Evolutionary conservation across 1,284 basidiomycete genomes (phyloP).

Genomic region (Crepidotus sp.): DNA sequence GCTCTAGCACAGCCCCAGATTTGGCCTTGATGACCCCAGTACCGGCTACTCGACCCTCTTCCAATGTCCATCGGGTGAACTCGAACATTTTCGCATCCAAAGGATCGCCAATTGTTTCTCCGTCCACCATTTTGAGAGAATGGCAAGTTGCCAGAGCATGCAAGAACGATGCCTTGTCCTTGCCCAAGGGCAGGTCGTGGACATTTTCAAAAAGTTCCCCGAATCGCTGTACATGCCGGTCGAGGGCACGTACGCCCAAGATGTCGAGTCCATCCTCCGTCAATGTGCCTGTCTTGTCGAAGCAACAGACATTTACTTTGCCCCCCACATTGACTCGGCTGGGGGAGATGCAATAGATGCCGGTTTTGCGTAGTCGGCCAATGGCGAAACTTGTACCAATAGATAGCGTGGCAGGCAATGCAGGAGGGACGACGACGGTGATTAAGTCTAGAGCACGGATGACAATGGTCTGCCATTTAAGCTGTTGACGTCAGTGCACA

Average conservation of each 20-base stretch:
- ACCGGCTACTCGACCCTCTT: conserved; percentile 76
- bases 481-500: conserved; percentile 33
- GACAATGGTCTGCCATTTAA: conserved; percentile 86
- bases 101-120: conserved; percentile 89
- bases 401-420: conserved; percentile 92
- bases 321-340: conserved; percentile 95
- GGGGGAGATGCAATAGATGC: conserved; percentile 96
- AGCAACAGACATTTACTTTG: conserved; percentile 97
- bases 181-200: conserved; percentile 76
- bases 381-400: conserved; percentile 98
- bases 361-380: conserved; percentile 76
- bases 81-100: conserved; percentile 97
- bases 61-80: conserved; percentile 93
- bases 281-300: conserved; percentile 98
- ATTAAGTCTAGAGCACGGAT: conserved; percentile 94
- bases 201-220: conserved; percentile 87
- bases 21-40: conserved; percentile 64
- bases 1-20: conserved; percentile 56
- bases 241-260: conserved; percentile 81
- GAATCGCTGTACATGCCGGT: conserved; percentile 69
- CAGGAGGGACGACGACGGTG: conserved; percentile 96
- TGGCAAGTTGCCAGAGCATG: conserved; percentile 97
- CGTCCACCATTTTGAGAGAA: conserved; percentile 87
- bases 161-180: conserved; percentile 77
- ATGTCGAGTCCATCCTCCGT: conserved; percentile 98